These are phyloP conservation scores for Cucumis cinereus DNA, from an alignment of 306 rosid genomes.

Conservation along the genomic window DNA sequence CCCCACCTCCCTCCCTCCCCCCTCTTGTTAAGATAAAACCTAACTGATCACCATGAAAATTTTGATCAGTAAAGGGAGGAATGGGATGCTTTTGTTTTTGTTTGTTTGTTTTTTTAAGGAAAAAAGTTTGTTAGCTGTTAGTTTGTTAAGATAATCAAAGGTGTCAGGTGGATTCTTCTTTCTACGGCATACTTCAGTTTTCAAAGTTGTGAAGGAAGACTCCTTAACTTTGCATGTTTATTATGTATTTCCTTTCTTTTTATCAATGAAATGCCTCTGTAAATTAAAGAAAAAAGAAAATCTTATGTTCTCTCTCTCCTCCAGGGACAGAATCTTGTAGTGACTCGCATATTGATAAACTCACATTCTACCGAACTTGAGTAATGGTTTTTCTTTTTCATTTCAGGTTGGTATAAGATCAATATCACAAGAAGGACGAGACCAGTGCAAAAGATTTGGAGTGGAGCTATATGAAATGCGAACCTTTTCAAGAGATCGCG, in stretches of 20 bases:
- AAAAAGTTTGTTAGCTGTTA: neutral
- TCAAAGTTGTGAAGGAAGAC: neutral
- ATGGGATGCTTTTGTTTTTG: neutral
- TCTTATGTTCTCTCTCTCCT: neutral
- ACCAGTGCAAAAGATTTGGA: constrained; percentile 75
- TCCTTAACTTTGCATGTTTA: neutral
- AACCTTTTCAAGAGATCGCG: constrained; percentile 65
- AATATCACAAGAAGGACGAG: constrained; percentile 74
- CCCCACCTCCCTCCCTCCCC: no score
- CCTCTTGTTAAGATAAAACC: no score
- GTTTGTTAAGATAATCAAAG: neutral
- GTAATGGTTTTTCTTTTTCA: constrained; percentile 5
- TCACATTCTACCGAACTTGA: neutral
- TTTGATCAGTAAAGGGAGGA: no score
- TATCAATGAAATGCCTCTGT: neutral
- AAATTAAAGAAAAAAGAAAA: no score
- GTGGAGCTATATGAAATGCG: constrained; percentile 95
- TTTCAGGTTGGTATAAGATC: constrained; percentile 85
- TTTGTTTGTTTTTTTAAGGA: neutral
- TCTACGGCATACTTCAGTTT: neutral
- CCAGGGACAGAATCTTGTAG: neutral
- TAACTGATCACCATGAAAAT: no score
- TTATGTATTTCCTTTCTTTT: neutral
- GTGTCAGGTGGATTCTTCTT: neutral
- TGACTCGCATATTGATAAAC: neutral